Base-by-base conservation (phyloP, 2,329 filamentous ascomycete species). In the Penicillium sp. region DNA sequence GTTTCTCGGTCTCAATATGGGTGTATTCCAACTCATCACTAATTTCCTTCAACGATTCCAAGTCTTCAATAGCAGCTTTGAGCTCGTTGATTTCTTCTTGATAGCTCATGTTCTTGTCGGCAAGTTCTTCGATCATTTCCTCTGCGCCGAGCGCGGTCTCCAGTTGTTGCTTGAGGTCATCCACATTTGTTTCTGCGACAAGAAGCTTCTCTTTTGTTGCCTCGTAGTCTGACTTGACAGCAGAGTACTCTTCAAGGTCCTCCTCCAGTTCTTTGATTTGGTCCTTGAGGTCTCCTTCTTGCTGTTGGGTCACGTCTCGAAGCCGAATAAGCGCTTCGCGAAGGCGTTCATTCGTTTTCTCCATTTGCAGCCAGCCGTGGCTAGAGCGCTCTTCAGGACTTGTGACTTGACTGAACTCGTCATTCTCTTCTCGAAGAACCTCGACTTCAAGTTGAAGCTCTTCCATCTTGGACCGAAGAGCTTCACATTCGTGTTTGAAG, bases 1-100 rank as follows among this genome's bases (percentile, higher is more conserved):
- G 90, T 64, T 91, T 94, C 62, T 94, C 87, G 23, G 89, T 87
- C 59, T 96, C 89, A 3, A 93, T 80, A 59, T 96, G 90, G 59
- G 95, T 95, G 55, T 87, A 79, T 62, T 96, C 90, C 3, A 98
- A 80, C 66, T 98, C 93, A 57, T 97, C 90, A 54, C 88, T 94
- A 54, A 97, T 81, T 60, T 98, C 91, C 61, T 89, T 90, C 37
- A 97, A 71, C 45, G 80, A 87, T 63, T 96, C 88, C 8, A 97
- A 76, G 50, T 97, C 91, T 47, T 90, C 84, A 45, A 97, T 85
- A 6, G 84, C 81, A 13, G 81, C 81, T 57, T 84, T 84, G 36
- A 96, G 77, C 59, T 95, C 84, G 47, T 88, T 84, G 29, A 96
- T 82, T 59, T 88, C 80, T 63, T 94, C 87, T 23, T 83, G 81